phyloP scores from a whole-genome alignment of 805 yeast genomes.

The Cyberlindnera lachancei region DNA sequence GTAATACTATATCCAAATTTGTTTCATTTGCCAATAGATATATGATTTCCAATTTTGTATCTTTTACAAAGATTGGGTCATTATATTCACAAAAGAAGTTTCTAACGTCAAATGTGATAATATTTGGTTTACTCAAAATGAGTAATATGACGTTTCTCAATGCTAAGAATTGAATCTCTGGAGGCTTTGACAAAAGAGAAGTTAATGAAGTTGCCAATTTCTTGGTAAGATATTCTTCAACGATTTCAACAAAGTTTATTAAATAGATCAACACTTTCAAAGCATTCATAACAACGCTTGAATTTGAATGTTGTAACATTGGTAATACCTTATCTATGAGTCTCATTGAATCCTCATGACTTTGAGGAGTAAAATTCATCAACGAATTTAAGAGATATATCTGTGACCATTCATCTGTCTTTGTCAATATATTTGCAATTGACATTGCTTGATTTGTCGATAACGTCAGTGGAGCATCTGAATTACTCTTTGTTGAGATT shows the following conservation, averaged over 20 bases:
- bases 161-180: slow-evolving; percentile 79
- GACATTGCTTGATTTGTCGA: slow-evolving; percentile 40
- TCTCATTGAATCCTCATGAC: slow-evolving; percentile 53
- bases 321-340: slow-evolving; percentile 63
- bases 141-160: slow-evolving; percentile 74
- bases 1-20: slow-evolving; percentile 54
- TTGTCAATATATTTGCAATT: slow-evolving; percentile 28
- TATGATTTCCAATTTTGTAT: slow-evolving; percentile 83
- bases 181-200: slow-evolving; percentile 62
- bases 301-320: slow-evolving; percentile 68
- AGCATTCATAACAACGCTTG: slow-evolving; percentile 75
- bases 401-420: slow-evolving; percentile 58
- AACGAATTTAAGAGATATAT: slow-evolving; percentile 57
- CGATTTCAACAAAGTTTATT: slow-evolving; percentile 57
- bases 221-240: slow-evolving; percentile 50
- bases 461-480: slow-evolving; percentile 44
- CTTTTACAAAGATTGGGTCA: slow-evolving; percentile 84
- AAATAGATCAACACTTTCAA: slow-evolving; percentile 65
- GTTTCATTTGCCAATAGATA: slow-evolving; percentile 64
- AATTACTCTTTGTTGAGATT: slow-evolving; percentile 50
- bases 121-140: slow-evolving; percentile 54
- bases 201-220: slow-evolving; percentile 63
- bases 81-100: slow-evolving; percentile 76
- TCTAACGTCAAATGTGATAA: slow-evolving; percentile 61
- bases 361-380: slow-evolving; percentile 63